Conservation (phyloP, 768 basidiomycete species). For the Neoboletus subvelutipes region DNA sequence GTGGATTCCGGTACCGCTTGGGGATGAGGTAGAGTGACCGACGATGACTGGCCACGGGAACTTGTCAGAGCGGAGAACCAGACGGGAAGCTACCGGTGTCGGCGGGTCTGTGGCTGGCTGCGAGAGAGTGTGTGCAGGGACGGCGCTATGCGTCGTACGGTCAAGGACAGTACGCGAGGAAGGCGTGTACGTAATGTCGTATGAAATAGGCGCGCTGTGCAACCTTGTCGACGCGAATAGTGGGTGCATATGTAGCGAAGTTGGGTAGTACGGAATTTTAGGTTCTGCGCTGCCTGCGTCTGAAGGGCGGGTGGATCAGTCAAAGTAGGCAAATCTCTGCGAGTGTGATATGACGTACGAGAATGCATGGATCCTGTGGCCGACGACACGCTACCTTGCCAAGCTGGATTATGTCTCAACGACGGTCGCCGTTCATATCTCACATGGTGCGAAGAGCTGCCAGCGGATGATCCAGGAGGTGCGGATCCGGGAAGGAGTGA, state of each 20-base stretch:
- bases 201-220: conserved; percentile 61
- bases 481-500: conserved; percentile 45
- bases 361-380: conserved; percentile 39
- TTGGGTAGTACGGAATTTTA: conserved; percentile 23
- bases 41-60: conserved; percentile 64
- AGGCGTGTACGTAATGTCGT: conserved; percentile 56
- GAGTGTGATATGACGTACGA: conserved; percentile 34
- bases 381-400: conserved; percentile 42
- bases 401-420: conserved; percentile 47
- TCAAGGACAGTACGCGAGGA: conserved; percentile 59
- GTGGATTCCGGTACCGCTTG: conserved; percentile 29
- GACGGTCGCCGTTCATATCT: conserved; percentile 45
- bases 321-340: not conserved
- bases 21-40: conserved; percentile 33
- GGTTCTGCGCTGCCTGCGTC: conserved; percentile 26
- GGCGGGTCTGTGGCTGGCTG: conserved; percentile 68
- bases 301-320: conserved; percentile 10
- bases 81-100: conserved; percentile 40
- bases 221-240: conserved; percentile 55
- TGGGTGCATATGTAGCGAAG: conserved; percentile 60
- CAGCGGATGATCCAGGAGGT: conserved; percentile 38
- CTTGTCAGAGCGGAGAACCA: conserved; percentile 54
- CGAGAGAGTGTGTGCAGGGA: conserved; percentile 54
- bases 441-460: conserved; percentile 41
- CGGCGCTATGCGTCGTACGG: conserved; percentile 49